Conservation (phyloP, 306 rosid genomes). For the Gastrolobium bilobum region DNA sequence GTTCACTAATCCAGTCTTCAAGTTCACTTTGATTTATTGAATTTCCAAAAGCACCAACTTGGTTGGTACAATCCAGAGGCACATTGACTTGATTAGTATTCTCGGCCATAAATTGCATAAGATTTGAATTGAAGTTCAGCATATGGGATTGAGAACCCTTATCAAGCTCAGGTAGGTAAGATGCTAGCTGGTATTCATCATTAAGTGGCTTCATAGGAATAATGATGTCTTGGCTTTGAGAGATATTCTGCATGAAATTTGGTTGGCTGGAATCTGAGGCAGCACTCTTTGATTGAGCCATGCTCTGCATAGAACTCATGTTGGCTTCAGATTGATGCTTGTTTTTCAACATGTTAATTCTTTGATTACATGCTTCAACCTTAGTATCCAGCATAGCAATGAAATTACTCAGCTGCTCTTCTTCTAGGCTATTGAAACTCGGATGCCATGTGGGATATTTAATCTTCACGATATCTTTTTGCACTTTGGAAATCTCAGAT, state of each 20-base stretch:
- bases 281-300: not conserved
- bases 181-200: not conserved
- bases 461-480: slow-evolving; percentile 9
- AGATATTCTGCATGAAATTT: not conserved
- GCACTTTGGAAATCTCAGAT: slow-evolving; percentile 29
- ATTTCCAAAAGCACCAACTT: not conserved
- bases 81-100: not conserved
- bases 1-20: not conserved
- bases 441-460: slow-evolving; percentile 49
- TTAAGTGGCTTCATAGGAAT: not conserved
- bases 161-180: not conserved
- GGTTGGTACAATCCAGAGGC: not conserved
- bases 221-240: not conserved
- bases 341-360: slow-evolving; percentile 17
- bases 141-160: not conserved
- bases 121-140: slow-evolving; percentile 11
- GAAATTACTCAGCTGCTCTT: slow-evolving; percentile 14
- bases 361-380: slow-evolving; percentile 28
- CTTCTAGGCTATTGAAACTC: not conserved
- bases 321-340: slow-evolving; percentile 18
- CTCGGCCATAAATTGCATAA: not conserved
- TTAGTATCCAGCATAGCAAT: slow-evolving; percentile 31
- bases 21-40: not conserved
- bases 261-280: slow-evolving; percentile 9
- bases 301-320: not conserved